Evolutionary conservation across 768 basidiomycete species (phyloP).

Genomic region (Phylloporus sp.): DNA sequence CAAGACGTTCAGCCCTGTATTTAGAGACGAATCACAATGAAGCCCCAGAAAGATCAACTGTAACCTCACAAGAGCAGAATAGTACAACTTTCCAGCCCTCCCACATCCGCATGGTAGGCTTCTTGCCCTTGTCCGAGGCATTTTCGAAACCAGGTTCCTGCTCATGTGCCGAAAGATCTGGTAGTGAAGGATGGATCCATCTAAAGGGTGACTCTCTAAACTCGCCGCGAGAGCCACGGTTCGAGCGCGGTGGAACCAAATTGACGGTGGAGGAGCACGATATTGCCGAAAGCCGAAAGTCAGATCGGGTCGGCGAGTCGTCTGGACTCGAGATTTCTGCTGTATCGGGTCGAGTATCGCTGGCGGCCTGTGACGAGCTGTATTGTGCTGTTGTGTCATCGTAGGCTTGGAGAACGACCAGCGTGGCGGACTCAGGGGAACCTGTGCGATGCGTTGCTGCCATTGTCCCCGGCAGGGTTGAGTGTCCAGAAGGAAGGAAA

Average conservation of each 20-base stretch:
- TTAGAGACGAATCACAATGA: neutral
- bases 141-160: neutral
- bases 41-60: neutral
- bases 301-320: constrained; percentile 18
- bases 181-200: constrained; percentile 27
- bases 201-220: constrained; percentile 27
- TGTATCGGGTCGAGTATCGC: neutral
- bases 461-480: constrained; percentile 10
- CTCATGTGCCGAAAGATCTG: constrained; percentile 16
- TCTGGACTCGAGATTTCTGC: constrained; percentile 5
- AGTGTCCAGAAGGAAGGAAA: constrained; percentile 6
- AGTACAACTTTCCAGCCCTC: constrained; percentile 54
- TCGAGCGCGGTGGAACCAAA: constrained; percentile 20
- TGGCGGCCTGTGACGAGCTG: neutral
- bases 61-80: constrained; percentile 52
- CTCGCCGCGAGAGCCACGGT: constrained; percentile 16
- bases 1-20: constrained; percentile 65
- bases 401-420: constrained; percentile 26
- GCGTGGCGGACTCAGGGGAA: constrained; percentile 29
- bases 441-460: constrained; percentile 5
- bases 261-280: constrained; percentile 22
- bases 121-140: constrained; percentile 1
- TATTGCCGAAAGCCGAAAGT: constrained; percentile 21
- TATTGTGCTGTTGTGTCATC: constrained; percentile 5
- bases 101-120: constrained; percentile 26